Evolutionary conservation across 768 basidiomycete genomes (phyloP), one percentile per base, ranked within the genome.

Genomic region (Phanerodontia chrysosporium): DNA sequence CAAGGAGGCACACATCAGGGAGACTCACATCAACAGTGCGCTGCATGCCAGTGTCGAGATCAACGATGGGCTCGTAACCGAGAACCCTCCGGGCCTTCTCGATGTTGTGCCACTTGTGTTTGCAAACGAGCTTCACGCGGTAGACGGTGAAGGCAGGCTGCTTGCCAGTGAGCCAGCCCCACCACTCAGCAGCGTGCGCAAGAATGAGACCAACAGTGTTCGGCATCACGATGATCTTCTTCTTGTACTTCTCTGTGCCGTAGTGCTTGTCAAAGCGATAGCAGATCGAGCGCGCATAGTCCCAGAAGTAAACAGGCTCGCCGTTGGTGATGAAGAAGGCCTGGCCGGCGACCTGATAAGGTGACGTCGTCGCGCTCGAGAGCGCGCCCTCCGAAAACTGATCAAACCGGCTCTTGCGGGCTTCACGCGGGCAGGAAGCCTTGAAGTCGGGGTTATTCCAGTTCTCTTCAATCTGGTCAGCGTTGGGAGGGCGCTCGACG

Each of bases 291-390:
- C 46, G 56, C 14, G 85, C 79, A 67, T 95, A 88, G 73, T 95
- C 93, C 95, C 95, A 97, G 75, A 96, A 96, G 73, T 92, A 91
- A 55, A 86, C 80, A 0, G 95, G 95, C 68, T 97, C 94, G 62
- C 94, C 92, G 67, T 97, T 97, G 54, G 93, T 94, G 73, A 98
- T 90, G 78, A 93, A 95, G 76, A 93, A 98, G 2, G 75, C 90
- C 68, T 97, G 90, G 0, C 95, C 95, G 8, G 92, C 93, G 51
- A 97, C 90, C 62, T 86, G 81, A n/a, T 97, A 78, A 8, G 86
- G 84, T 52, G 81, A 80, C 0, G 70, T 70, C 6, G 80, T 75
- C 42, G 80, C 74, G 46, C 80, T 76, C 29, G 76, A 79, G 56
- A 92, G 74, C 14, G 80, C 78, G 28, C 73, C 69, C 10, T 84